phyloP scores from a whole-genome alignment of 83 land plant genomes.

The Picea abies region DNA sequence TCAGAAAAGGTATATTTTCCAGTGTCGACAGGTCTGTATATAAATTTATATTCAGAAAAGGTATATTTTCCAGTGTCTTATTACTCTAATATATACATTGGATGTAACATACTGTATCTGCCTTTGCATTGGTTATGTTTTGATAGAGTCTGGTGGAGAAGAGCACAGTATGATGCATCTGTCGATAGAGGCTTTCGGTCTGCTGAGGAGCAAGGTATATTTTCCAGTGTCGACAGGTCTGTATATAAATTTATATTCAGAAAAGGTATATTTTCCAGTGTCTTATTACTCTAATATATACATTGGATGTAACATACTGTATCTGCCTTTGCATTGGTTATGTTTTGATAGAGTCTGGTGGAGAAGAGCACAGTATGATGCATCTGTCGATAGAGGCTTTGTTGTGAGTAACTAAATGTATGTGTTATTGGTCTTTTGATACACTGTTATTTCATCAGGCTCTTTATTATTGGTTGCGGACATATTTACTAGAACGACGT shows the following conservation, averaged over 20 bases:
- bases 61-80: not conserved
- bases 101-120: not conserved
- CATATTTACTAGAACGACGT: constrained; percentile 94
- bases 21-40: constrained; percentile 52
- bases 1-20: not conserved
- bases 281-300: too few species aligned
- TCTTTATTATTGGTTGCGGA: constrained; percentile 96
- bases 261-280: not conserved
- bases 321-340: too few species aligned
- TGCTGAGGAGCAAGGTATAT: too few species aligned
- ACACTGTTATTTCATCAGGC: constrained; percentile 58
- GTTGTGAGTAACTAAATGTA: not conserved
- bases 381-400: not conserved
- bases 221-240: constrained; percentile 52
- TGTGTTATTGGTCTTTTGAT: not conserved
- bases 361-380: too few species aligned
- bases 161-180: too few species aligned
- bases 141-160: not conserved
- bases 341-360: not conserved
- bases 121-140: too few species aligned
- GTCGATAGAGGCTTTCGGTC: not conserved
- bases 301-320: not conserved
- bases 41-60: not conserved
- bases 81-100: not conserved
- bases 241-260: not conserved